Percentiles rank a stretch among this genome's conserved stretches.
Conservation (phyloP, 768 basidiomycete genomes). For the Mycena vulgaris region DNA sequence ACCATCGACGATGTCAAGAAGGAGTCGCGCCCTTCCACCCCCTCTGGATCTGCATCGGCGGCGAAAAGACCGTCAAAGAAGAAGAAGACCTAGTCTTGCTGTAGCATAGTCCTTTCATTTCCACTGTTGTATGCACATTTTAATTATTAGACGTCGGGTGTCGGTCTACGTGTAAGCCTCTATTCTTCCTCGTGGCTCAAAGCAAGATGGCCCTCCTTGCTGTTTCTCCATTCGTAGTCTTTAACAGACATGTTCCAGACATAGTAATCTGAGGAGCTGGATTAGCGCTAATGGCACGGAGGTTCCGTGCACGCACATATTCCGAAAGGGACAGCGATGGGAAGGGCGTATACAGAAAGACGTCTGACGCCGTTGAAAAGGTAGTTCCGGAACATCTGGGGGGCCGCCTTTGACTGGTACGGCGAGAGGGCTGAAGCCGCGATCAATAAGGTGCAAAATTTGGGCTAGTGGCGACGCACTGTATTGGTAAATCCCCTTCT, state of each 20-base stretch:
- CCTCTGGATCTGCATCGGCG: conserved; percentile 63
- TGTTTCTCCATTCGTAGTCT: conserved; percentile 77
- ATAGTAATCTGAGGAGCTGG: conserved; percentile 76
- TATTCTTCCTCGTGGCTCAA: conserved; percentile 52
- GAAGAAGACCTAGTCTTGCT: conserved; percentile 69
- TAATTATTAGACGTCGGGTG: conserved; percentile 24
- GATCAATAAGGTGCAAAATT: conserved; percentile 17
- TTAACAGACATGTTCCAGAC: conserved; percentile 75
- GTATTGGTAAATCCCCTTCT: conserved; percentile 86
- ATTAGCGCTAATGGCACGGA: background rate
- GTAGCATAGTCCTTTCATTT: background rate
- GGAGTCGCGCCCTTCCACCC: conserved; percentile 76
- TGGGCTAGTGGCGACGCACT: conserved; percentile 65
- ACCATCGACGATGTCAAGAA: conserved; percentile 78
- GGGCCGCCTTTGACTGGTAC: conserved; percentile 81
- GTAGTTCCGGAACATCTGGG: conserved; percentile 80
- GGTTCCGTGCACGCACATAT: conserved; percentile 69
- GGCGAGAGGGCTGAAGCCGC: conserved; percentile 80
- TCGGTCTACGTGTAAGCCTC: background rate
- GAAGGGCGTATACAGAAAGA: conserved; percentile 79
- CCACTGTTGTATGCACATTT: conserved; percentile 29
- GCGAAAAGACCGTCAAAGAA: conserved; percentile 76
- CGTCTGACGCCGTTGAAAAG: conserved; percentile 91
- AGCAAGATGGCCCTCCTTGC: conserved; percentile 86
- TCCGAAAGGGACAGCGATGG: conserved; percentile 85